phyloP scores from a whole-genome alignment of 352 stramenopile genomes.

The Pythium brachiatum region DNA sequence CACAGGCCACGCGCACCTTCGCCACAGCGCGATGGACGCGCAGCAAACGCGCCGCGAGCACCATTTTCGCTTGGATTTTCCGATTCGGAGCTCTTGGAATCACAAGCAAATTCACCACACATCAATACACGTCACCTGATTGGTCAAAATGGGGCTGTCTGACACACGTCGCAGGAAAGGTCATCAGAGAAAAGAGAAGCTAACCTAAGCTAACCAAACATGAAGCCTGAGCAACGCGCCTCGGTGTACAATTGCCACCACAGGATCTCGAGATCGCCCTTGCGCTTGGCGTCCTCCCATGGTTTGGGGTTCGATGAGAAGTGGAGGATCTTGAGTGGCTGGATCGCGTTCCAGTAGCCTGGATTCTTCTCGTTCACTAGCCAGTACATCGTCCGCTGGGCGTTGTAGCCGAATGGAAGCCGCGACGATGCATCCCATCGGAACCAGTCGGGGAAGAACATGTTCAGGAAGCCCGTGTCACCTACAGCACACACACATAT shows the following conservation, averaged over 20 bases:
- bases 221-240: slow-evolving; percentile 19
- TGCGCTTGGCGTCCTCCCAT: slow-evolving; percentile 35
- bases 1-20: neutral
- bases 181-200: neutral
- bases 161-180: slow-evolving; percentile 13
- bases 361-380: slow-evolving; percentile 62
- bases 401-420: slow-evolving; percentile 81
- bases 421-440: slow-evolving; percentile 38
- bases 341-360: slow-evolving; percentile 69
- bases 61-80: slow-evolving; percentile 5
- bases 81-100: neutral
- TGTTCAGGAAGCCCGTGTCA: slow-evolving; percentile 87
- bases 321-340: slow-evolving; percentile 43
- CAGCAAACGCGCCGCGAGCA: slow-evolving; percentile 7
- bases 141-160: neutral
- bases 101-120: slow-evolving; percentile 3
- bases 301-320: slow-evolving; percentile 43
- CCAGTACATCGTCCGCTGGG: slow-evolving; percentile 80
- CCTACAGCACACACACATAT: slow-evolving; percentile 7
- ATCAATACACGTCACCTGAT: slow-evolving; percentile 5
- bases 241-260: slow-evolving; percentile 49
- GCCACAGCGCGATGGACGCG: neutral
- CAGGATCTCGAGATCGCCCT: slow-evolving; percentile 43
- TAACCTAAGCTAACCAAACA: slow-evolving; percentile 2
- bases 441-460: slow-evolving; percentile 79